Evolutionary conservation across 140 eudicot species (phyloP).

Genomic region (Ambrosia hybrid): DNA sequence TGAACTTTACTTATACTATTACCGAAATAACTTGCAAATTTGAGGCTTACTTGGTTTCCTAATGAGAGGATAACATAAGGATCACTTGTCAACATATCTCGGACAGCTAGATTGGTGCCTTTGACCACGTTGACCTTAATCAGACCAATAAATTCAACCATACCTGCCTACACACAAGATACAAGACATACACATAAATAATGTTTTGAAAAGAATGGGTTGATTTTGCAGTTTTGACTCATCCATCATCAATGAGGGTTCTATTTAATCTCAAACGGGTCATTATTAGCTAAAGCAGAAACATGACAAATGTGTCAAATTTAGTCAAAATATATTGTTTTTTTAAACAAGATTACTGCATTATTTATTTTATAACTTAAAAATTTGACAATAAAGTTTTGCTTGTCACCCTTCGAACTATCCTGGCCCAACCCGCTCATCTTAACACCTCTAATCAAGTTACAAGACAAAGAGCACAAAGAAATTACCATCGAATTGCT

Average conservation of each 20-base stretch:
- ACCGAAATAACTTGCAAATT: neutral
- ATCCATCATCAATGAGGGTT: neutral
- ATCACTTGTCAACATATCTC: constrained; percentile 89
- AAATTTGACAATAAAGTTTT: constrained; percentile 4
- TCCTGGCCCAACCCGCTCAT: no score
- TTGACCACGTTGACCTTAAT: constrained; percentile 82
- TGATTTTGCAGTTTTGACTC: constrained; percentile 1
- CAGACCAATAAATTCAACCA: constrained; percentile 92
- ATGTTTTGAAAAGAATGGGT: constrained; percentile 7
- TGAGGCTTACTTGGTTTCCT: constrained; percentile 72
- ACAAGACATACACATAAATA: constrained; percentile 16
- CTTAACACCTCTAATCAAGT: no score
- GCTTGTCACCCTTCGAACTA: no score
- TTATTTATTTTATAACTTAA: neutral
- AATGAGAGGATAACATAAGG: constrained; percentile 86
- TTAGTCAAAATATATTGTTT: constrained; percentile 1
- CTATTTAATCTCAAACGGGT: neutral
- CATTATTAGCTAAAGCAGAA: neutral
- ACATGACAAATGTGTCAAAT: neutral
- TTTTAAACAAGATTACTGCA: neutral
- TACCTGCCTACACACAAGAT: constrained; percentile 73
- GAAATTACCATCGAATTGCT: constrained; percentile 60
- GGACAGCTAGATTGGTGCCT: constrained; percentile 86
- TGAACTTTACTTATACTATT: neutral
- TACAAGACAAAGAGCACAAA: constrained; percentile 18